A percentile compares a stretch with the other conserved stretches of the same genome.
phyloP scores from a whole-genome alignment of 805 yeast species.

The Kazachstania kunashirensis region DNA sequence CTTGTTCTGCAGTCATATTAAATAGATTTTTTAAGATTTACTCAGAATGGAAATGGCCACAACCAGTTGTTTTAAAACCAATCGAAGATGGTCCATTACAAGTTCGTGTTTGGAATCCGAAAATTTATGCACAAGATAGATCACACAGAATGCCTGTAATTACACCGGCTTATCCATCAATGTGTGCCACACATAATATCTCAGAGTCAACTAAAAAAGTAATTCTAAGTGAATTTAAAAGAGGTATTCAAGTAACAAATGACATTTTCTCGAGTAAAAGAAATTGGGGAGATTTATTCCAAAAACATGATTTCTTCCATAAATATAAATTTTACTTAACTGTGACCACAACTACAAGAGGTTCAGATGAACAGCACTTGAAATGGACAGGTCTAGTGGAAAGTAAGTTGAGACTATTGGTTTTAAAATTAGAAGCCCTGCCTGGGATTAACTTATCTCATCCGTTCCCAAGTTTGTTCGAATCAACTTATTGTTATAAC shows the following conservation, averaged over 20 bases:
- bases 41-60: slow-evolving; percentile 96
- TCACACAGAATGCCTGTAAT: slow-evolving; percentile 94
- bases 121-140: slow-evolving; percentile 78
- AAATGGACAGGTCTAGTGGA: slow-evolving; percentile 94
- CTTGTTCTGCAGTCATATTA: slow-evolving; percentile 86
- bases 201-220: slow-evolving; percentile 79
- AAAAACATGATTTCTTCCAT: slow-evolving; percentile 72
- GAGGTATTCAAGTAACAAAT: slow-evolving; percentile 65
- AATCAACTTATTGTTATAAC: slow-evolving; percentile 39
- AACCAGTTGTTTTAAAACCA: slow-evolving; percentile 84
- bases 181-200: slow-evolving; percentile 98
- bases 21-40: slow-evolving; percentile 80
- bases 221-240: slow-evolving; percentile 64
- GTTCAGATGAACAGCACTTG: slow-evolving; percentile 68
- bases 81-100: slow-evolving; percentile 97
- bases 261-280: slow-evolving; percentile 56
- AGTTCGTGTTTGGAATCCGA: slow-evolving; percentile 95
- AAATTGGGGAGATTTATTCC: slow-evolving; percentile 67
- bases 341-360: slow-evolving; percentile 66
- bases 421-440: slow-evolving; percentile 69
- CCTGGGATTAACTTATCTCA: slow-evolving; percentile 77
- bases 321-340: slow-evolving; percentile 81
- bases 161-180: slow-evolving; percentile 84
- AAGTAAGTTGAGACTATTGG: slow-evolving; percentile 70
- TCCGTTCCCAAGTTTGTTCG: slow-evolving; percentile 77